Evolutionary conservation across 2,329 filamentous ascomycete genomes (phyloP).

Genomic region (Chaetomiaceae sp.): DNA sequence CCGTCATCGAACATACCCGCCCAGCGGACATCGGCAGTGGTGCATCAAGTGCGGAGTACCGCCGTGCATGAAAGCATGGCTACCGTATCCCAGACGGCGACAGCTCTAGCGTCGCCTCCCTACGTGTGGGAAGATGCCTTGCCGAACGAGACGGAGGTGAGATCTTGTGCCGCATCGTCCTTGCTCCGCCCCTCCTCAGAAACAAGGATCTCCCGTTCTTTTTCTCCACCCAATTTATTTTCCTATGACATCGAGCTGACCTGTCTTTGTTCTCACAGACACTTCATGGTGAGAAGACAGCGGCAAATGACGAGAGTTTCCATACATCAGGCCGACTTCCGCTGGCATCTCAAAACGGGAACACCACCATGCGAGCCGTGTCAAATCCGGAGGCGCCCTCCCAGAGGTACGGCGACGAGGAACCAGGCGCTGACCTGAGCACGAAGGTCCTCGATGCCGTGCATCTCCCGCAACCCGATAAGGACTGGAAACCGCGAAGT

Average conservation of each 20-base stretch:
- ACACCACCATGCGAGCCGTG: conserved; percentile 18
- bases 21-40: background rate
- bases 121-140: conserved; percentile 41
- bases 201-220: background rate
- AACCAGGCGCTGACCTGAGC: conserved; percentile 16
- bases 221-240: background rate
- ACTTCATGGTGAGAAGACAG: conserved; percentile 19
- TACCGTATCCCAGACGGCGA: conserved; percentile 48
- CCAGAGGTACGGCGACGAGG: conserved; percentile 18
- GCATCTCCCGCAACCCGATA: conserved; percentile 20
- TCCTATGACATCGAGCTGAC: background rate
- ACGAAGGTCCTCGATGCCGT: conserved; percentile 15
- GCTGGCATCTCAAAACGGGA: conserved; percentile 27
- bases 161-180: conserved; percentile 20
- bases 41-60: background rate
- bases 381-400: conserved; percentile 9
- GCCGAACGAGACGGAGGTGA: conserved; percentile 37
- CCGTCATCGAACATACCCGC: background rate
- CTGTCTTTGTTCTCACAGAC: conserved; percentile 16
- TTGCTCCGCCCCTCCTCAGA: conserved; percentile 1
- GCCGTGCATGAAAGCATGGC: conserved; percentile 40
- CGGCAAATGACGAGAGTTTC: conserved; percentile 15
- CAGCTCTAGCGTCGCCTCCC: conserved; percentile 46
- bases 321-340: conserved; percentile 18
- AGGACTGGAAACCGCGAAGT: conserved; percentile 37